These are phyloP conservation scores for Rhododendron mucronatum DNA, from an alignment of 148 eudicot genomes.

Conservation along the genomic window DNA sequence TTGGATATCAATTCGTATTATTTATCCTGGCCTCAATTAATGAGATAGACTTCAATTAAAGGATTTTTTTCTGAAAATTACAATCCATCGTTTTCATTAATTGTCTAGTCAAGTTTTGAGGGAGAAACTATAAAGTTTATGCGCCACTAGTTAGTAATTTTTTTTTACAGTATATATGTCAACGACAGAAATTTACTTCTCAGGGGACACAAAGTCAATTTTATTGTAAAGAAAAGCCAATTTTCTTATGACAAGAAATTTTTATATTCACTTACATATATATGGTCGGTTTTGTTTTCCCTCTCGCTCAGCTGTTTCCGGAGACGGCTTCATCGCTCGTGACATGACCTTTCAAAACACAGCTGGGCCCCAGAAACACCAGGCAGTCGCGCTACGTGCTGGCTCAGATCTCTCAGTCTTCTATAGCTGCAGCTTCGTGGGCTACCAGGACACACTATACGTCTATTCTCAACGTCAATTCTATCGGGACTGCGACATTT, in stretches of 20 bases:
- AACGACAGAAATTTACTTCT: not conserved
- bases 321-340: constrained; percentile 23
- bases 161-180: no score
- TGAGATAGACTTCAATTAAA: not conserved
- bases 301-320: constrained; percentile 13
- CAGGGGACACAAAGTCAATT: not conserved
- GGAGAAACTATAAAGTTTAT: not conserved
- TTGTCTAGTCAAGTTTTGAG: not conserved
- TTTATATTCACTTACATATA: not conserved
- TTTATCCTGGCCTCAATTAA: not conserved
- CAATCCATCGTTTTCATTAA: not conserved
- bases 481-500: constrained; percentile 19
- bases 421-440: constrained; percentile 28
- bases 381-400: constrained; percentile 26
- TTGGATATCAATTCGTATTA: not conserved
- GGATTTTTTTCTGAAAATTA: not conserved
- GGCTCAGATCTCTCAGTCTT: constrained; percentile 28
- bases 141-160: not conserved
- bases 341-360: constrained; percentile 33
- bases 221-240: not conserved
- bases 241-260: not conserved
- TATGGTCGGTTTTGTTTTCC: not conserved
- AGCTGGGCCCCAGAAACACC: constrained; percentile 27
- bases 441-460: constrained; percentile 33
- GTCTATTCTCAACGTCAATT: constrained; percentile 21